A percentile compares a stretch with the other conserved stretches of the same genome.
Conservation (phyloP, 345 rosid genomes). For the Camelina sativa region DNA sequence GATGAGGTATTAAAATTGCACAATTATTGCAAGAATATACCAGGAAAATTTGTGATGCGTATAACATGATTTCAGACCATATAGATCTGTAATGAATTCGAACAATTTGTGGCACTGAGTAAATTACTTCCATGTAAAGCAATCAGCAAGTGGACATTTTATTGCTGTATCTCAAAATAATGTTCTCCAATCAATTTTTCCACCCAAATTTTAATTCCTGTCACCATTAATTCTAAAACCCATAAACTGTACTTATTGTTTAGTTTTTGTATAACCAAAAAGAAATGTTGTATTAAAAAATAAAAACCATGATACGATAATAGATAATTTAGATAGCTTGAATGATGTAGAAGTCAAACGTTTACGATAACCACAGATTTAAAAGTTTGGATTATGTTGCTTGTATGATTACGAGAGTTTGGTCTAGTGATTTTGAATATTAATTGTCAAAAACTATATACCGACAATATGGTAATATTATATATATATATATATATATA, state of each 20-base stretch:
- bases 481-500: too few relatives aligned
- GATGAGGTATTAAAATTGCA: background rate
- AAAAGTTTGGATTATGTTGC: background rate
- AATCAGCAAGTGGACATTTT: slow-evolving; percentile 36
- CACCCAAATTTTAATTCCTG: slow-evolving; percentile 11
- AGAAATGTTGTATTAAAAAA: background rate
- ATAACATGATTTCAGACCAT: slow-evolving; percentile 13
- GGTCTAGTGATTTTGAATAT: background rate
- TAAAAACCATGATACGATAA: background rate
- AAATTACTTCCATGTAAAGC: slow-evolving; percentile 33
- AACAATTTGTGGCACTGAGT: slow-evolving; percentile 35
- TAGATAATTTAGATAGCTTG: background rate
- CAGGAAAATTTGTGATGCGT: slow-evolving; percentile 1
- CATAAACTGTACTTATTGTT: background rate
- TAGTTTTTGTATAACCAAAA: background rate
- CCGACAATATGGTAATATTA: background rate
- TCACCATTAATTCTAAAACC: background rate
- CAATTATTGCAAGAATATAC: slow-evolving; percentile 16
- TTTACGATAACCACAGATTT: background rate
- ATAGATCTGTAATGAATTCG: slow-evolving; percentile 11
- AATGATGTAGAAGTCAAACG: background rate
- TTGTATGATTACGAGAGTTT: slow-evolving; percentile 3
- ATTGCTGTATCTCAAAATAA: slow-evolving; percentile 26
- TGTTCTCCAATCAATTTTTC: slow-evolving; percentile 36
- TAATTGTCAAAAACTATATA: slow-evolving; percentile 3